Conservation (phyloP, 2,329 filamentous ascomycete genomes). For the Pseudogymnoascus sp. region DNA sequence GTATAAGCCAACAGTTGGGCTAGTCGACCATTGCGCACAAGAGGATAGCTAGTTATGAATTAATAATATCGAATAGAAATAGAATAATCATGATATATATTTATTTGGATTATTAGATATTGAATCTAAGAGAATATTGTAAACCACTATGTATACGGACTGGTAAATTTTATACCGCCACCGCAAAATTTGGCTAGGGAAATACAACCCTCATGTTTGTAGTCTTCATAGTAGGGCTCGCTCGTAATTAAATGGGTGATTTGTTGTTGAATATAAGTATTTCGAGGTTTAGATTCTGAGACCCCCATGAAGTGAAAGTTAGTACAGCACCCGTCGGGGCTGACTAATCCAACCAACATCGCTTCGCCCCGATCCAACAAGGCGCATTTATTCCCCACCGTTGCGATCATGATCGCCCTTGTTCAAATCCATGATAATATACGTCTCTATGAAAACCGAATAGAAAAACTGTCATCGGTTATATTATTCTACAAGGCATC, state of each 20-base stretch:
- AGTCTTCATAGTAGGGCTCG: no score
- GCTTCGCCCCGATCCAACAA: background rate
- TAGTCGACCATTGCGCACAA: background rate
- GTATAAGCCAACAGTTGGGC: background rate
- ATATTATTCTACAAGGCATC: background rate
- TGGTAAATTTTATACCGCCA: no score
- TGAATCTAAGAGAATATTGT: no score
- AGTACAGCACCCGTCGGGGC: background rate
- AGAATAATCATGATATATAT: no score
- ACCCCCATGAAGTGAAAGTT: background rate
- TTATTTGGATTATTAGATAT: no score
- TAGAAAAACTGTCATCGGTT: background rate
- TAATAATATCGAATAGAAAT: background rate
- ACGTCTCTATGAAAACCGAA: background rate
- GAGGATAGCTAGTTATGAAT: background rate
- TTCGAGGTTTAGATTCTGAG: background rate
- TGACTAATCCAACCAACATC: background rate
- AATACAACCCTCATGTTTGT: no score
- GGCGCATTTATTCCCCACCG: background rate
- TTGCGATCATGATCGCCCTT: background rate
- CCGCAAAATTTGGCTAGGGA: no score
- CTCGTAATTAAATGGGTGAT: background rate
- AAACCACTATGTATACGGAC: no score
- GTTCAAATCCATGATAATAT: background rate
- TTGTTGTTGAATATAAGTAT: background rate